A percentile compares a stretch with the other conserved stretches of the same genome.
phyloP scores from a whole-genome alignment of 2,329 filamentous ascomycete genomes.

The Periconia sp. region DNA sequence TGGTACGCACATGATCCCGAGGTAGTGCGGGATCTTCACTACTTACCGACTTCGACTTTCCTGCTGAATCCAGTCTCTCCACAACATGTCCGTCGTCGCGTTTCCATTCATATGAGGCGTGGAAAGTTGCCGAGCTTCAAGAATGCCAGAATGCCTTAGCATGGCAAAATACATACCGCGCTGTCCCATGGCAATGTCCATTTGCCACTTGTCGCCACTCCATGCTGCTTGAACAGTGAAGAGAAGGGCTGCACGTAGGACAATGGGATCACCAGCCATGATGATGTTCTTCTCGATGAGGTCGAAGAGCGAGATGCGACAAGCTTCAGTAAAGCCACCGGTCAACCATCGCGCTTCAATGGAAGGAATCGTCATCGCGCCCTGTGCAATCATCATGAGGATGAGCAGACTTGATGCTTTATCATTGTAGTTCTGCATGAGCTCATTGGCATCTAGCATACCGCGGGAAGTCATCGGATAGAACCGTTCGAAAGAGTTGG shows the following conservation, averaged over 20 bases:
- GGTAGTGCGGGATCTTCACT: conserved; percentile 16
- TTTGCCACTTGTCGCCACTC: conserved; percentile 79
- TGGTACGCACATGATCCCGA: conserved; percentile 16
- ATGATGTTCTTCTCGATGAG: conserved; percentile 74
- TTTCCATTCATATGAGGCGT: conserved; percentile 54
- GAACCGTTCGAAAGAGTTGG: conserved; percentile 69
- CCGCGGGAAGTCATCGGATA: conserved; percentile 68
- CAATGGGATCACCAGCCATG: conserved; percentile 68
- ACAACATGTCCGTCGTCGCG: conserved; percentile 56
- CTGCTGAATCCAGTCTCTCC: conserved; percentile 69
- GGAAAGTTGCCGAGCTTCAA: conserved; percentile 60
- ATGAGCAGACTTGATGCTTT: conserved; percentile 70
- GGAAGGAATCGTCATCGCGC: conserved; percentile 69
- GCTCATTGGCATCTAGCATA: conserved; percentile 69
- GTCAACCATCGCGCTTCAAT: conserved; percentile 70
- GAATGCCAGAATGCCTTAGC: conserved; percentile 71
- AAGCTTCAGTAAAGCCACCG: conserved; percentile 71
- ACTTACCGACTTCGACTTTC: conserved; percentile 68
- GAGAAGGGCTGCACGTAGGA: conserved; percentile 69
- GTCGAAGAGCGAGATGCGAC: conserved; percentile 74
- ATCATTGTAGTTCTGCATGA: conserved; percentile 67
- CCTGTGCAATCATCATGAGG: conserved; percentile 75
- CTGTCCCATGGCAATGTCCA: conserved; percentile 78
- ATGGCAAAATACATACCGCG: conserved; percentile 76
- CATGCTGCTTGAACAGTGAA: conserved; percentile 73